Conservation (phyloP, 371 early-diverging fungal genomes). For the Choanephora cucurbitarum region DNA sequence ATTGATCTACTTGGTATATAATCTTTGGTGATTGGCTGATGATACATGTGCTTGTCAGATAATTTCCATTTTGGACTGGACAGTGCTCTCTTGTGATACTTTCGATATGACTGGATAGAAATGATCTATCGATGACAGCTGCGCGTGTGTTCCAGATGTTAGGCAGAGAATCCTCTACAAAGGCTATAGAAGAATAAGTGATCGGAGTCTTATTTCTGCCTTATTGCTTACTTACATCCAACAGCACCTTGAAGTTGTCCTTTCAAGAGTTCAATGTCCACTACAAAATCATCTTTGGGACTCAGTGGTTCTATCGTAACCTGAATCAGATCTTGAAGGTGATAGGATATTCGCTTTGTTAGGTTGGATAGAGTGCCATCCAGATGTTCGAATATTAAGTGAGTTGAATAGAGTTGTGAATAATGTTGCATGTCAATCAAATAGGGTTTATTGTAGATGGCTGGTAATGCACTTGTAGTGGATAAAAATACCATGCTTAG, state of each 20-base stretch:
- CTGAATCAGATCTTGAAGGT: conserved; percentile 36
- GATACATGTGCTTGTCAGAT: conserved; percentile 7
- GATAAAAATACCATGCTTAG: not conserved
- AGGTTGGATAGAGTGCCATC: conserved; percentile 31
- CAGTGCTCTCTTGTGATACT: conserved; percentile 6
- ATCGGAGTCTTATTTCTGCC: not conserved
- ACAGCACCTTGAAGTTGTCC: conserved; percentile 44
- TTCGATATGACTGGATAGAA: conserved; percentile 27
- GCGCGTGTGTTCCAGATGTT: conserved; percentile 35
- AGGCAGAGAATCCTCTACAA: conserved; percentile 41
- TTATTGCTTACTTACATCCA: conserved; percentile 27
- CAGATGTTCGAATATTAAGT: conserved; percentile 38
- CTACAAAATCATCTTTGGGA: conserved; percentile 9
- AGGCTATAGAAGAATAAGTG: conserved; percentile 20
- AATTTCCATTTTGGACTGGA: not conserved
- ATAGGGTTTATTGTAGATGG: conserved; percentile 1
- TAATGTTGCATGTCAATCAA: conserved; percentile 30
- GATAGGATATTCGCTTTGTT: conserved; percentile 32
- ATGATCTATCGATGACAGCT: conserved; percentile 23
- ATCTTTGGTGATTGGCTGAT: conserved; percentile 9
- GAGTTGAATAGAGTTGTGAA: conserved; percentile 29
- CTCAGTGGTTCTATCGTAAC: conserved; percentile 17
- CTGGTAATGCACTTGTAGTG: not conserved
- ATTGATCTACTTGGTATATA: conserved; percentile 13
- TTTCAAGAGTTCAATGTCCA: conserved; percentile 38